phyloP scores from a whole-genome alignment of 352 stramenopile genomes.

The Phytophthora capsici region DNA sequence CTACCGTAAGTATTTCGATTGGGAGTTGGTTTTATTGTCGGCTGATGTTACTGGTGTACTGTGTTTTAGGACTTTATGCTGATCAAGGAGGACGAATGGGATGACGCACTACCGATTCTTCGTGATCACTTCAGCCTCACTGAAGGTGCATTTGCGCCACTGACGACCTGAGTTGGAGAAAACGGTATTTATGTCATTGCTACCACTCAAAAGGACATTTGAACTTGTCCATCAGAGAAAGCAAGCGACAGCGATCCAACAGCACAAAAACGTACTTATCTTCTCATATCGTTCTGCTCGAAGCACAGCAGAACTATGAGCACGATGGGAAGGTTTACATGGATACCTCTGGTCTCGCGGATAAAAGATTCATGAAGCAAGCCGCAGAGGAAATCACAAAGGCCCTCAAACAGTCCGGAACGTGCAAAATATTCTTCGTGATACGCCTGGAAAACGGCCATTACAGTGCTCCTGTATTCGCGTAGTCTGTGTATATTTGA shows the following conservation, averaged over 20 bases:
- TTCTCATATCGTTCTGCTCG: too few species aligned
- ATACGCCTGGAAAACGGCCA: conserved; percentile 27
- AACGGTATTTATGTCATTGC: conserved; percentile 14
- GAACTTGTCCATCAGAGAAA: too few species aligned
- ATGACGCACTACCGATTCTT: conserved; percentile 53
- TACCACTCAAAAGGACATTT: too few species aligned
- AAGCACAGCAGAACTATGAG: background rate
- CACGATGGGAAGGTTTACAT: conserved; percentile 12
- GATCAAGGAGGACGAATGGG: conserved; percentile 78
- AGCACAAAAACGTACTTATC: too few species aligned
- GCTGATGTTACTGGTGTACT: too few species aligned
- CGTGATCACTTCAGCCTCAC: conserved; percentile 50
- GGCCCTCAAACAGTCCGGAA: conserved; percentile 19
- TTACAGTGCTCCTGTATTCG: background rate
- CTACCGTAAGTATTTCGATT: conserved; percentile 39
- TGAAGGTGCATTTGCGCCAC: conserved; percentile 48
- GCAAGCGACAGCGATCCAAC: too few species aligned
- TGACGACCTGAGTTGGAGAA: conserved; percentile 30
- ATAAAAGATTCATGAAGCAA: background rate
- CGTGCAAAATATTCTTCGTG: conserved; percentile 39
- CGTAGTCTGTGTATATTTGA: conserved; percentile 29
- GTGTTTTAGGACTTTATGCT: conserved; percentile 66
- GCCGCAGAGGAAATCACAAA: conserved; percentile 16
- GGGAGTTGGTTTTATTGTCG: too few species aligned
- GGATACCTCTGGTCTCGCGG: conserved; percentile 30